Evolutionary conservation across 306 rosid species (phyloP), one percentile per base, ranked within the genome.

Genomic region (Begonia loranthoides): DNA sequence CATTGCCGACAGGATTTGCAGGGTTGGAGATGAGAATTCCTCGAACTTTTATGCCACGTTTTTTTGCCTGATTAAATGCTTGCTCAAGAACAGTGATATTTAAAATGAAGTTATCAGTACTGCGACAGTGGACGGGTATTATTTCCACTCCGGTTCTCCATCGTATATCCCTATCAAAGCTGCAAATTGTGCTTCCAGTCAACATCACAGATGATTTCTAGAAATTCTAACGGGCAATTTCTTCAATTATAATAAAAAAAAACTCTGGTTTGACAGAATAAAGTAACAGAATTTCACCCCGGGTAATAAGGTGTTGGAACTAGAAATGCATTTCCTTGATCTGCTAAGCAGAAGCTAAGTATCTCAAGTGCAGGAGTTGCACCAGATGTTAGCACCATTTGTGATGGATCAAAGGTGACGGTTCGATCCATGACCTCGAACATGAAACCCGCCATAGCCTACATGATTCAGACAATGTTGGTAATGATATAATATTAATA

Each of bases 371-470:
- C 95, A 66, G 94, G 49, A 45, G 73, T 54, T 28, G 79, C 76
- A 22, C 97, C 95, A 13, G 94, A 71, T 34, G 86, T 82, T 62
- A 90, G 49, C 13, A 76, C 85, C 59, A 90, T 60, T 17, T 79
- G 87, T 1, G 92, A 74, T 55, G 87, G 90, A 69, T 61, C 73
- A 69, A 80, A 85, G 59, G 69, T 69, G 69, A 85, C 72, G 17
- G 80, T 68, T 47, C 76, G 76, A 54, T 78, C 78, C 68, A 63
- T 45, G 55, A 59, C 83, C 61, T 72, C 87, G 63, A 87, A 76
- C 92, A 82, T 90, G 83, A 90, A 90, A 60, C 79, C 79, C 54
- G 95, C 81, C 57, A 85, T 80, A 52, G 81, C 97, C 97, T 90
- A 71, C 59, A 67, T 7, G 36, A 28, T 28, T 28, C 36, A 28